Base-by-base conservation (phyloP, 2,329 filamentous ascomycete genomes). In the Apiospora malaysiana region DNA sequence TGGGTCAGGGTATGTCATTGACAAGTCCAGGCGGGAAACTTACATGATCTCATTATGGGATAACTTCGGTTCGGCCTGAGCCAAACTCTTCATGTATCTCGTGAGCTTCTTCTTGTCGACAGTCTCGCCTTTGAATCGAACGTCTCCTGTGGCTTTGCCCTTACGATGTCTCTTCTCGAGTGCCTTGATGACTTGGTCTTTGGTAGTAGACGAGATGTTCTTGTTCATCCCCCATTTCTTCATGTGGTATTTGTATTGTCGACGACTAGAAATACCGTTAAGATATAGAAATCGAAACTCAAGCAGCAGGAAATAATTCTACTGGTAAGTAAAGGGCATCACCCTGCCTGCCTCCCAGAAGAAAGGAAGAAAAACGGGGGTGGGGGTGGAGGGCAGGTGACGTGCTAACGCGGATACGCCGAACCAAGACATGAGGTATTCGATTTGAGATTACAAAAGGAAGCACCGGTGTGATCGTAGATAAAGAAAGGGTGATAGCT, bases 161-260 rank as follows among this genome's bases (percentile, higher is more conserved):
- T 18, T 72, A 51, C 68, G 69, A 23, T 40, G 74, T 14, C 40
- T 42, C 72, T 66, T 71, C 71, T 70, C 77, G 63, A 67, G 71
- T 10, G 37, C 72, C 49, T 56, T 72, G 76, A 76, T 42, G 27
- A 68, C 43, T 56, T 70, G 71, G 75, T 80, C 75, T 75, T 78
- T 66, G 68, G 45, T 56, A 8, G 32, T 46, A 7, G 70, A 68
- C 6, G 76, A 56, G 0, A 78, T 68, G 47, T 72, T 80, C 70
- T 78, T 80, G 66, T 72, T 77, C 69, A 77, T 74, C 7, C 72
- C 72, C 80, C 79, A 81, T 72, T 78, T 78, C 47, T 73, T 77
- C 73, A 81, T 75, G 4, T 77, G 76, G 68, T 80, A 77, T 67
- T 79, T 80, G 72, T 81, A 81, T 68, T 80, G 75, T 49, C 73